A percentile compares a stretch with the other conserved stretches of the same genome.
These are phyloP conservation scores for Clarkia xantiana DNA, from an alignment of 345 rosid species.

Conservation along the genomic window DNA sequence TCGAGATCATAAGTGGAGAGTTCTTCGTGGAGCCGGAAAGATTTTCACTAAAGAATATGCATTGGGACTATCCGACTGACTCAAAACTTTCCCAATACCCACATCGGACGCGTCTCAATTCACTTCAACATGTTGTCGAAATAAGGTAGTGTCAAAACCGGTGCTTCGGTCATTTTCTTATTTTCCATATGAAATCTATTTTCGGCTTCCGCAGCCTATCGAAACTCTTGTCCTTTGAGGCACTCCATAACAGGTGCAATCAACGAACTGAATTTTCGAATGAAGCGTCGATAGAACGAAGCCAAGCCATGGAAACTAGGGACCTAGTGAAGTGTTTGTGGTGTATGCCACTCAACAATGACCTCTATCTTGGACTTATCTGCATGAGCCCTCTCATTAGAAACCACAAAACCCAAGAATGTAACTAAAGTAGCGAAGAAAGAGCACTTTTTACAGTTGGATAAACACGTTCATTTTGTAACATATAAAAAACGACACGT, in stretches of 20 bases:
- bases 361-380: not conserved
- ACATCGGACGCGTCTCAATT: conserved; percentile 1
- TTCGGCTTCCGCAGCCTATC: not conserved
- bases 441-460: conserved; percentile 1
- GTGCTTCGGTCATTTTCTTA: not conserved
- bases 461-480: not conserved
- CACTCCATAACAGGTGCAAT: conserved; percentile 1
- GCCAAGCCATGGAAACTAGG: conserved; percentile 3
- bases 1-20: conserved; percentile 3
- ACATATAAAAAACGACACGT: not conserved
- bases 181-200: not conserved
- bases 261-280: conserved; percentile 2
- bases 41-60: not conserved
- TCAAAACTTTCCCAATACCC: not conserved
- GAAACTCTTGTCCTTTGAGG: not conserved
- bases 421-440: not conserved
- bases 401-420: not conserved
- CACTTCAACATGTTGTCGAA: conserved; percentile 1
- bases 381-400: not conserved
- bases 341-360: not conserved
- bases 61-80: not conserved
- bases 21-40: not conserved
- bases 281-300: not conserved
- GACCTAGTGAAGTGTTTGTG: not conserved
- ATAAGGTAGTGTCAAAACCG: not conserved